Conservation (phyloP, 148 eudicot species). For the Selenicereus undatus region DNA sequence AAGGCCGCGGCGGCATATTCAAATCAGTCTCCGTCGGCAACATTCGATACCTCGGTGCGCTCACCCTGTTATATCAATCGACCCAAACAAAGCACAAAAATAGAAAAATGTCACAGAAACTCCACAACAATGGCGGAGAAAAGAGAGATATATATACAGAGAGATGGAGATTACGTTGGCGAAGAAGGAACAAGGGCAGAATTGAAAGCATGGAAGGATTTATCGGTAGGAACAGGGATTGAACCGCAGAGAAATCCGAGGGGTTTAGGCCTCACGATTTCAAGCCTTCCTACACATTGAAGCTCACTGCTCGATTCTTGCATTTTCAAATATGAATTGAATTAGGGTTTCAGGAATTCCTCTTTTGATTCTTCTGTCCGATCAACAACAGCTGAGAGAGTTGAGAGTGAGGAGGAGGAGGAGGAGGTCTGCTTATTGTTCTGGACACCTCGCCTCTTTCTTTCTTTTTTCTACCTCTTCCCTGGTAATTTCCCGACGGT, state of each 20-base stretch:
- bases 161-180: slow-evolving; percentile 39
- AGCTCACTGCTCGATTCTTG: slow-evolving; percentile 43
- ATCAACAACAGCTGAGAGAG: neutral
- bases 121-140: neutral
- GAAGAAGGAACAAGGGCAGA: slow-evolving; percentile 73
- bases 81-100: neutral
- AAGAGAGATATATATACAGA: neutral
- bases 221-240: slow-evolving; percentile 78
- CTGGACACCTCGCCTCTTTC: no score
- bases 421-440: neutral
- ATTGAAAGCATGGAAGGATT: slow-evolving; percentile 50
- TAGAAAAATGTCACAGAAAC: neutral
- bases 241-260: slow-evolving; percentile 86
- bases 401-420: neutral
- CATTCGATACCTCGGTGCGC: slow-evolving; percentile 84
- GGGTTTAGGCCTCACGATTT: slow-evolving; percentile 71
- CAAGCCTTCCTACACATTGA: slow-evolving; percentile 73
- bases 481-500: no score
- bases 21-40: slow-evolving; percentile 90
- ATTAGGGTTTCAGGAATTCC: slow-evolving; percentile 1
- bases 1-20: slow-evolving; percentile 54
- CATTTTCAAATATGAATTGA: slow-evolving; percentile 24
- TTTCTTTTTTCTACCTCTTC: no score
- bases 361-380: neutral
- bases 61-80: slow-evolving; percentile 40